Evolutionary conservation across 129 eudicot genomes (phyloP).

Genomic region (Calendula officinalis): DNA sequence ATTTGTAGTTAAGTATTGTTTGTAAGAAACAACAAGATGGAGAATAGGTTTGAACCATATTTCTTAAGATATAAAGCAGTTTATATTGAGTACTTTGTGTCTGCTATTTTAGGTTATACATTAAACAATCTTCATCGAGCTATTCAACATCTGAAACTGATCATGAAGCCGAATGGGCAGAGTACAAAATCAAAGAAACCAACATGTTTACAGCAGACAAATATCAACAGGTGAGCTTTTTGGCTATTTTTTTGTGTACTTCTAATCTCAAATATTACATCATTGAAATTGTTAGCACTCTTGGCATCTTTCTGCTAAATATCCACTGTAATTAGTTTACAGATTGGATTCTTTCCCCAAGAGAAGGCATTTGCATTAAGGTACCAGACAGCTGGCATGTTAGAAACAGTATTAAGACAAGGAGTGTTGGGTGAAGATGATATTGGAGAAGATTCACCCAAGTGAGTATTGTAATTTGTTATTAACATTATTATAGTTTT

Average conservation of each 20-base stretch:
- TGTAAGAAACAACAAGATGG: constrained; percentile 2
- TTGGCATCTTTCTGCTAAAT: constrained; percentile 32
- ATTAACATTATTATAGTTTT: constrained; percentile 2
- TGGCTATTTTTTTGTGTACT: background rate
- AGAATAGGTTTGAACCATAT: constrained; percentile 8
- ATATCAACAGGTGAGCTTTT: constrained; percentile 86
- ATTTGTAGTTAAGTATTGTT: background rate
- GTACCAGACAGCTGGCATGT: constrained; percentile 98
- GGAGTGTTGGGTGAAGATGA: constrained; percentile 98
- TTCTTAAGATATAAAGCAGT: background rate
- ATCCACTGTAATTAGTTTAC: constrained; percentile 73
- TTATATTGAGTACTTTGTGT: constrained; percentile 2
- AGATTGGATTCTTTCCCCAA: constrained; percentile 81
- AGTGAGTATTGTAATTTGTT: constrained; percentile 41
- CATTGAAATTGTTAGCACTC: background rate
- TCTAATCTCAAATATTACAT: background rate
- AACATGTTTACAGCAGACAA: constrained; percentile 97
- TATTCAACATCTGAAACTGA: constrained; percentile 47
- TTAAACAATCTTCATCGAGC: constrained; percentile 66
- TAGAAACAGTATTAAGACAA: constrained; percentile 83
- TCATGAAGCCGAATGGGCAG: constrained; percentile 78
- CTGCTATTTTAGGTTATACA: constrained; percentile 60
- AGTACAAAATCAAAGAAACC: constrained; percentile 91
- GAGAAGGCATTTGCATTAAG: constrained; percentile 90
- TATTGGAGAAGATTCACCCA: constrained; percentile 88